phyloP scores from a whole-genome alignment of 495 filamentous ascomycete genomes.

The Lasiosphaeris hirsuta region DNA sequence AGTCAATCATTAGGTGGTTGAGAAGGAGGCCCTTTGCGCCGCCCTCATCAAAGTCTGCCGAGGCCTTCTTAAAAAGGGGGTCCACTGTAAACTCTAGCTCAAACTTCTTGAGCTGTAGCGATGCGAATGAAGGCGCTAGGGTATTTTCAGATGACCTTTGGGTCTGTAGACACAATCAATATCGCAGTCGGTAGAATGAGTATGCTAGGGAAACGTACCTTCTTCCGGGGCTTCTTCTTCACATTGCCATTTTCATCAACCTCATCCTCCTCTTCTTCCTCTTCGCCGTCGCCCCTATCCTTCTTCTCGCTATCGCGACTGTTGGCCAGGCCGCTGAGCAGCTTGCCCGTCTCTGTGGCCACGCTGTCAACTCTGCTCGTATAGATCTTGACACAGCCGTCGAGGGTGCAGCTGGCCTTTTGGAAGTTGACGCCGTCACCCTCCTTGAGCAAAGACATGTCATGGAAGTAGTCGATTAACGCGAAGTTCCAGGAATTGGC shows the following conservation, averaged over 20 bases:
- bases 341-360: constrained; percentile 92
- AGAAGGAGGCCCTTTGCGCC: constrained; percentile 93
- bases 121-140: constrained; percentile 79
- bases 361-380: constrained; percentile 98
- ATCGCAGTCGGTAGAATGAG: background rate
- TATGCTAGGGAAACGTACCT: constrained; percentile 33
- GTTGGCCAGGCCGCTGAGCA: constrained; percentile 91
- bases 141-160: constrained; percentile 90
- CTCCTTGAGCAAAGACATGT: constrained; percentile 96
- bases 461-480: constrained; percentile 98
- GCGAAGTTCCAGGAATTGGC: constrained; percentile 99
- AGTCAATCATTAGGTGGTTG: constrained; percentile 93
- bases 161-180: constrained; percentile 11
- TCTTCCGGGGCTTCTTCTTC: constrained; percentile 69
- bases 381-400: constrained; percentile 99
- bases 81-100: constrained; percentile 97
- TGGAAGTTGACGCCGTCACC: constrained; percentile 98
- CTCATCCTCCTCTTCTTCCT: constrained; percentile 73
- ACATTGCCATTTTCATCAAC: constrained; percentile 74
- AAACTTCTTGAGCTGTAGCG: constrained; percentile 92
- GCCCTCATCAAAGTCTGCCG: constrained; percentile 96
- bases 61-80: constrained; percentile 96
- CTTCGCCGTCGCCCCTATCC: constrained; percentile 58
- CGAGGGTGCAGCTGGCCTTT: constrained; percentile 94
- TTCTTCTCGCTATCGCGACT: constrained; percentile 75